Evolutionary conservation across 345 rosid species (phyloP), one percentile per base, ranked within the genome.

Genomic region (Eucalyptus grandis): DNA sequence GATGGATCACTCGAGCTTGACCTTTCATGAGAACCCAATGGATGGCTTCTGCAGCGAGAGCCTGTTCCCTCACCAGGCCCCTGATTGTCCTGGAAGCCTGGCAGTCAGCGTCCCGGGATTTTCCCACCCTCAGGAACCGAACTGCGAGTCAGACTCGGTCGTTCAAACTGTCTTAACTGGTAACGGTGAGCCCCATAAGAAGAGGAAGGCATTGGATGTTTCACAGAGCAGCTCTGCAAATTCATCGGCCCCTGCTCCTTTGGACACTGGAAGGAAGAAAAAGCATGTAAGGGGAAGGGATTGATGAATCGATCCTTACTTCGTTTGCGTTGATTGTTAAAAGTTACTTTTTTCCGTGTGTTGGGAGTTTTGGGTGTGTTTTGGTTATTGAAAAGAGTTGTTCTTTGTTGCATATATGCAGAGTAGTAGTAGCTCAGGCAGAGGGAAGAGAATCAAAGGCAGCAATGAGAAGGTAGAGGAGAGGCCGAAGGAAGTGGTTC

Each of bases 401-500:
- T 16, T 85, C 49, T 77, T 7, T 62, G 87, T 53, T 65, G 11
- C 27, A 34, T 22, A n/a, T 77, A 2, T 89, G 80, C 91, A 94
- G 96, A 90, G 85, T 49, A 77, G 62, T 8, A 90, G 92, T 67
- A 92, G 47, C 24, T 37, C 83, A 11, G 83, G 92, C 89, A 93
- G 92, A 88, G 93, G 90, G 93, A 92, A 90, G 92, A 91, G 49
- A 85, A 91, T 54, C 85, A 89, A 77, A 54, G 89, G 37, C 69
- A 93, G 89, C 82, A 89, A 87, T 47, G 90, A 90, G 46, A 43
- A 87, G 49, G 92, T 89, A 30, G 90, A 91, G 65, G 91, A 93
- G 60, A 90, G 92, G 53, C 87, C 87, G 43, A 91, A 92, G 87
- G 95, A 93, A 88, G 94, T 94, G 27, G 90, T 93, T 93, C 95